A percentile compares a stretch with the other conserved stretches of the same genome.
These are phyloP conservation scores for Melanopsichium pennsylvanicum DNA, from an alignment of 1,284 basidiomycete species.

Conservation along the genomic window DNA sequence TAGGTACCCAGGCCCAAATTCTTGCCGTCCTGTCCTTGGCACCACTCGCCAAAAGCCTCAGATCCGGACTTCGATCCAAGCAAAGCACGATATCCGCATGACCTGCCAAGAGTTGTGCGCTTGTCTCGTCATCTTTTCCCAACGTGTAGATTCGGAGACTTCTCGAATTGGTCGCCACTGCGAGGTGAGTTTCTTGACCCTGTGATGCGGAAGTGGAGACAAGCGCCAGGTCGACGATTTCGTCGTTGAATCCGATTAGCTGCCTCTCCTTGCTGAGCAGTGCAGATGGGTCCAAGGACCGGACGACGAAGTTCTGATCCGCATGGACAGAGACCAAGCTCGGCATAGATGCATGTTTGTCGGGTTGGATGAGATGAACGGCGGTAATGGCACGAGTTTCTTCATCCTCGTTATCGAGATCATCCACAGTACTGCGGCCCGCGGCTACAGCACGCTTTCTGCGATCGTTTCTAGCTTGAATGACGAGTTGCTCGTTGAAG, in stretches of 20 bases:
- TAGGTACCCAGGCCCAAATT: conserved; percentile 74
- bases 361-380: conserved; percentile 32
- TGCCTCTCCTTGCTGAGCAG: conserved; percentile 72
- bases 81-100: conserved; percentile 92
- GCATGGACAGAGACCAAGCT: conserved; percentile 81
- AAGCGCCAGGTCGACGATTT: conserved; percentile 83
- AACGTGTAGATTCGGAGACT: conserved; percentile 83
- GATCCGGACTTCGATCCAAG: conserved; percentile 76
- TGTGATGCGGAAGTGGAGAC: conserved; percentile 19
- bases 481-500: conserved; percentile 28
- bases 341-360: background rate
- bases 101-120: conserved; percentile 54
- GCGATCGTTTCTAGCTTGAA: conserved; percentile 1
- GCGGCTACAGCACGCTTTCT: conserved; percentile 5
- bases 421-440: conserved; percentile 4
- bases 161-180: conserved; percentile 93
- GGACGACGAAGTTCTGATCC: conserved; percentile 94
- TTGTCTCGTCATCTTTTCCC: conserved; percentile 45
- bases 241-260: conserved; percentile 95
- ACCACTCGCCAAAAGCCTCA: conserved; percentile 82
- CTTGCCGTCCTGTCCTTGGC: conserved; percentile 90
- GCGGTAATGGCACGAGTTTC: conserved; percentile 57
- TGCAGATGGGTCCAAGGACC: conserved; percentile 67
- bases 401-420: conserved; percentile 37
- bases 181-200: conserved; percentile 76